Evolutionary conservation across 495 filamentous ascomycete genomes (phyloP).

Genomic region (Penicillium paxilli): DNA sequence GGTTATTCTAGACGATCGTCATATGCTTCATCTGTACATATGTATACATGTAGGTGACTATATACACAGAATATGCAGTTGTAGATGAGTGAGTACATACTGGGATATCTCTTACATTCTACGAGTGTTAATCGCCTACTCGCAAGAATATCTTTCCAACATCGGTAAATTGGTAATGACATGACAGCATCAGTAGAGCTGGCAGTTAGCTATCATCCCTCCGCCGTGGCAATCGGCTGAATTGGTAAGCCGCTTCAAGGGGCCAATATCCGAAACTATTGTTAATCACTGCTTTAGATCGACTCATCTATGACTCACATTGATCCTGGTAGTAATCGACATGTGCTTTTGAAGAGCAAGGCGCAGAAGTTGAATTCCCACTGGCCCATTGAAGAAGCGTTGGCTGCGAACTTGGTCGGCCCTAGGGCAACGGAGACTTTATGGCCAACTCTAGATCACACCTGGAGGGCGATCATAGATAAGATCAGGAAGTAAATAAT

Average conservation of each 20-base stretch:
- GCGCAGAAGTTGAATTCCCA: conserved; percentile 88
- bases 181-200: too few species aligned
- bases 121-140: too few species aligned
- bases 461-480: conserved; percentile 88
- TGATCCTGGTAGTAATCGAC: conserved; percentile 96
- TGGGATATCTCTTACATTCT: too few species aligned
- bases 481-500: too few species aligned
- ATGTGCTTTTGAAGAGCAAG: conserved; percentile 88
- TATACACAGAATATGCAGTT: too few species aligned
- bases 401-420: conserved; percentile 78
- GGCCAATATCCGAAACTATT: too few species aligned
- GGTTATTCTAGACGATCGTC: background rate
- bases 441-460: conserved; percentile 95
- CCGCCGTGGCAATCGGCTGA: too few species aligned
- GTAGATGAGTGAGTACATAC: too few species aligned
- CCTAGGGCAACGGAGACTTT: conserved; percentile 75
- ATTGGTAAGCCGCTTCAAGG: too few species aligned
- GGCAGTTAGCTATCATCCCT: background rate
- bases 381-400: conserved; percentile 93
- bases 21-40: background rate
- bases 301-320: conserved; percentile 88
- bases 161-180: too few species aligned
- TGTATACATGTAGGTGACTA: too few species aligned
- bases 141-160: conserved; percentile 99
- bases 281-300: too few species aligned